Evolutionary conservation across 1,284 basidiomycete genomes (phyloP).

Genomic region (Ganoderma meredithae): DNA sequence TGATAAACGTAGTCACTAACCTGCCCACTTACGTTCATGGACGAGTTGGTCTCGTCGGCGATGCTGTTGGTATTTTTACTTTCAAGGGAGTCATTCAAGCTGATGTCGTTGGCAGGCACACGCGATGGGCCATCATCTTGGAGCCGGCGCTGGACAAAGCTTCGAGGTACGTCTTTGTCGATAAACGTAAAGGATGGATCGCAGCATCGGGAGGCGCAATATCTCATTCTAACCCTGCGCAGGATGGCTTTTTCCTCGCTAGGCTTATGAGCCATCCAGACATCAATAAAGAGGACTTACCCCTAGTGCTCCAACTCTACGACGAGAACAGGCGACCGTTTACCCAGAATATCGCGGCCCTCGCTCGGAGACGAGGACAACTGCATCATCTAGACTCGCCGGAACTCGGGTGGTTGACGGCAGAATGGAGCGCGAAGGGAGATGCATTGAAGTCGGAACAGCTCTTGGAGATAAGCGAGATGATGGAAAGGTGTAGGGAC

Average conservation of each 20-base stretch:
- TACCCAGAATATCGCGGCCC: conserved; percentile 14
- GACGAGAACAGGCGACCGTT: conserved; percentile 19
- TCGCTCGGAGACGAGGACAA: conserved; percentile 16
- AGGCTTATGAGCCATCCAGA: conserved; percentile 14
- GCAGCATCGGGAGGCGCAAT: background rate
- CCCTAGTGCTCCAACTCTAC: conserved; percentile 14
- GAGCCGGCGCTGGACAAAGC: conserved; percentile 48
- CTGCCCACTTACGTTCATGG: conserved; percentile 36
- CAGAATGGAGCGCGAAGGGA: conserved; percentile 14
- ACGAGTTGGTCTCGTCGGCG: conserved; percentile 39
- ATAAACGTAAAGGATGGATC: background rate
- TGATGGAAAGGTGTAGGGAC: conserved; percentile 13
- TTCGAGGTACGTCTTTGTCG: conserved; percentile 40
- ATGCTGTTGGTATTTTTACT: conserved; percentile 37
- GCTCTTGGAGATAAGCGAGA: conserved; percentile 5
- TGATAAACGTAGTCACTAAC: conserved; percentile 33
- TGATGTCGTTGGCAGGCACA: conserved; percentile 14
- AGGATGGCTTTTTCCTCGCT: conserved; percentile 21
- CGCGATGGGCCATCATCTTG: conserved; percentile 44
- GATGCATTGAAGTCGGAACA: conserved; percentile 4
- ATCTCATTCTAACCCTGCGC: background rate
- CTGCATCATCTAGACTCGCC: conserved; percentile 17
- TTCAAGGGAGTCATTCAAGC: background rate
- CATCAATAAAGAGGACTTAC: background rate
- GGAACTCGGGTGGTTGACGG: conserved; percentile 12